These are phyloP conservation scores for Cystofilobasidium ferigula DNA, from an alignment of 768 basidiomycete species.

Conservation along the genomic window DNA sequence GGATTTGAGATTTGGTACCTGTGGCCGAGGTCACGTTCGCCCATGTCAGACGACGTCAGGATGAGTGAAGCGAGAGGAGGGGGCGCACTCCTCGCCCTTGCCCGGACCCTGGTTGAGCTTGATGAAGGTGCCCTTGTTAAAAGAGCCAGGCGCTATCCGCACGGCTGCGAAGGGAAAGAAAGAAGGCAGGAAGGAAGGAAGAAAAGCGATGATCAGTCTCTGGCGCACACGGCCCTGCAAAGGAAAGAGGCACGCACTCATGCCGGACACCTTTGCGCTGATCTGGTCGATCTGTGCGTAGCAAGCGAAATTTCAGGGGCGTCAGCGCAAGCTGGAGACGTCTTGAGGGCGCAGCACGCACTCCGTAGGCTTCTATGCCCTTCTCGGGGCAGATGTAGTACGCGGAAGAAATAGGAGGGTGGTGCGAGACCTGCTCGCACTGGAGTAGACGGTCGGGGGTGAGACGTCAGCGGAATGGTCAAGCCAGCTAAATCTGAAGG, in stretches of 20 bases:
- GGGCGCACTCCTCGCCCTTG: conserved; percentile 51
- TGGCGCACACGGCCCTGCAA: too few relatives aligned
- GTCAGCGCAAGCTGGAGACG: not conserved
- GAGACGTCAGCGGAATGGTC: too few relatives aligned
- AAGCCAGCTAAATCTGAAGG: not conserved
- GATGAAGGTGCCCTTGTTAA: conserved; percentile 82
- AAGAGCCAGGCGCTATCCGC: conserved; percentile 67
- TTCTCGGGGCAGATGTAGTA: conserved; percentile 64
- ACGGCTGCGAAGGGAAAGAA: conserved; percentile 40
- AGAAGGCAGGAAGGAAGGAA: not conserved
- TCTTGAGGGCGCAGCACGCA: conserved; percentile 14
- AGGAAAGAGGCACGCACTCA: conserved; percentile 41
- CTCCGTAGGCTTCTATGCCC: conserved; percentile 58
- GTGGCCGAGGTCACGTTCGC: conserved; percentile 27
- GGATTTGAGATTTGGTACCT: conserved; percentile 81
- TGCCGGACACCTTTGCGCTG: conserved; percentile 78
- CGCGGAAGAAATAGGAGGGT: conserved; percentile 85
- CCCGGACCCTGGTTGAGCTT: conserved; percentile 57
- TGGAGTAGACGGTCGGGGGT: conserved; percentile 20
- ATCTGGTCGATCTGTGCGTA: conserved; percentile 65
- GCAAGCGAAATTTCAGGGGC: not conserved
- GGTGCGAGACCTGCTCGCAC: conserved; percentile 93
- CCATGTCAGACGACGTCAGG: not conserved
- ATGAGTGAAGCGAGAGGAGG: not conserved
- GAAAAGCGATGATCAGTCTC: too few relatives aligned